Conservation (phyloP, 2,329 filamentous ascomycete species). For the Phaeophleospora eucalypticola region DNA sequence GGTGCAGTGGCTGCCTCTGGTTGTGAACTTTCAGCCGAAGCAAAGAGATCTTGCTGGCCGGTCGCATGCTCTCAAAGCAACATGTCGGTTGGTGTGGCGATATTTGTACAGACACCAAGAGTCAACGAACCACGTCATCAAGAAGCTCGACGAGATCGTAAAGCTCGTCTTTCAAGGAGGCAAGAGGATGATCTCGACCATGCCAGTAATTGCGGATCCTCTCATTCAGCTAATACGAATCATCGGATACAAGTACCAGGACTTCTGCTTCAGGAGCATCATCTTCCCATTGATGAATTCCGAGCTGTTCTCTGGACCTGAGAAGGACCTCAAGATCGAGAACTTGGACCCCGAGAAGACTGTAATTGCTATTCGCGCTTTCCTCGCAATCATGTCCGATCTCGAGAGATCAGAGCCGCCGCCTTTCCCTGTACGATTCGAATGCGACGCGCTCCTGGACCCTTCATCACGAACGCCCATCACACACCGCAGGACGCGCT, state of each 20-base stretch:
- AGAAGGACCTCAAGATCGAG: conserved; percentile 77
- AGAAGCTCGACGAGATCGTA: conserved; percentile 86
- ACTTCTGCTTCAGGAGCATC: conserved; percentile 85
- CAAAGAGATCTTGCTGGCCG: conserved; percentile 79
- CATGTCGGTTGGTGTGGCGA: conserved; percentile 88
- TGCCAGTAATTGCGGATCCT: conserved; percentile 79
- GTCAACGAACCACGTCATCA: conserved; percentile 59
- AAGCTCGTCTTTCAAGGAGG: conserved; percentile 76
- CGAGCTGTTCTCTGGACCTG: conserved; percentile 64
- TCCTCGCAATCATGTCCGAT: conserved; percentile 88
- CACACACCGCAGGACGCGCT: conserved; percentile 33
- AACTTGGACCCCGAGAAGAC: conserved; percentile 93
- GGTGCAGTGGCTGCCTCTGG: conserved; percentile 79
- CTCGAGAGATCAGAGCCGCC: conserved; percentile 81
- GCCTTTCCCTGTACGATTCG: conserved; percentile 71
- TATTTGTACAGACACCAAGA: conserved; percentile 81
- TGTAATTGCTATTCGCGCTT: conserved; percentile 93
- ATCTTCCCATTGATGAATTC: conserved; percentile 96
- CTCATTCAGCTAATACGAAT: conserved; percentile 91
- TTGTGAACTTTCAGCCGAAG: conserved; percentile 71
- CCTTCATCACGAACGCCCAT: conserved; percentile 35
- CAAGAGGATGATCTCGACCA: conserved; percentile 76
- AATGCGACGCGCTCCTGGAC: conserved; percentile 43
- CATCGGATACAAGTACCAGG: conserved; percentile 88
- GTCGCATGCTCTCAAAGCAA: conserved; percentile 77